A percentile compares a stretch with the other conserved stretches of the same genome.
phyloP scores from a whole-genome alignment of 108 stramenopile genomes.

The Cylindrotheca fusiformis region DNA sequence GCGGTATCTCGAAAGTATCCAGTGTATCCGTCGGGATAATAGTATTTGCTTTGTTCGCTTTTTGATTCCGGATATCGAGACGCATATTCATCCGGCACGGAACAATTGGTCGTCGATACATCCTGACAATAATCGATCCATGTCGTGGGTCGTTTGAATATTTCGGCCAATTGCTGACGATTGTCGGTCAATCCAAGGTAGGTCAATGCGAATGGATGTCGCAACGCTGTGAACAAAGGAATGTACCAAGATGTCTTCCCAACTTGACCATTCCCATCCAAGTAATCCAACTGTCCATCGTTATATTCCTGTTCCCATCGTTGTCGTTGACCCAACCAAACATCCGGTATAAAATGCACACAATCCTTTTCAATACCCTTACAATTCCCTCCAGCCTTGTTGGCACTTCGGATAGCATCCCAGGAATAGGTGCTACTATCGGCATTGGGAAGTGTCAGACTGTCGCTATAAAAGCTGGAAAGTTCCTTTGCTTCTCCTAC shows the following conservation, averaged over 20 bases:
- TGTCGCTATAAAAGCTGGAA: constrained; percentile 11
- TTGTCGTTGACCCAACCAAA: constrained; percentile 18
- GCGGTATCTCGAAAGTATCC: constrained; percentile 20
- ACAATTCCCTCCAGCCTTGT: neutral
- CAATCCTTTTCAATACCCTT: constrained; percentile 2
- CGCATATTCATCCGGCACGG: constrained; percentile 16
- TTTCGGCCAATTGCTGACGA: constrained; percentile 26
- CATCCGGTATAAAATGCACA: constrained; percentile 33
- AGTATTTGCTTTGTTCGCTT: constrained; percentile 19
- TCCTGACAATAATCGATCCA: constrained; percentile 40
- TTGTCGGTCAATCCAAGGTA: constrained; percentile 31
- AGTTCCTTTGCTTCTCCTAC: constrained; percentile 3
- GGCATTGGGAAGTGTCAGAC: neutral
- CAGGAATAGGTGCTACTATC: neutral
- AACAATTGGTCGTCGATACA: constrained; percentile 23
- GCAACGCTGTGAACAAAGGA: constrained; percentile 15
- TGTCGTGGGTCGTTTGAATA: constrained; percentile 31
- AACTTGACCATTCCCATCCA: constrained; percentile 30
- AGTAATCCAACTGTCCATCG: constrained; percentile 20
- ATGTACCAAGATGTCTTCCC: constrained; percentile 41
- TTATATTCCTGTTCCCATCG: neutral
- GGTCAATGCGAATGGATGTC: constrained; percentile 20
- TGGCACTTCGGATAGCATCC: constrained; percentile 3
- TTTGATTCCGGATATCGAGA: constrained; percentile 3
- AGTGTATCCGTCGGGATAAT: constrained; percentile 3